A percentile compares a stretch with the other conserved stretches of the same genome.
phyloP scores from a whole-genome alignment of 306 rosid species.

The Begonia loranthoides region DNA sequence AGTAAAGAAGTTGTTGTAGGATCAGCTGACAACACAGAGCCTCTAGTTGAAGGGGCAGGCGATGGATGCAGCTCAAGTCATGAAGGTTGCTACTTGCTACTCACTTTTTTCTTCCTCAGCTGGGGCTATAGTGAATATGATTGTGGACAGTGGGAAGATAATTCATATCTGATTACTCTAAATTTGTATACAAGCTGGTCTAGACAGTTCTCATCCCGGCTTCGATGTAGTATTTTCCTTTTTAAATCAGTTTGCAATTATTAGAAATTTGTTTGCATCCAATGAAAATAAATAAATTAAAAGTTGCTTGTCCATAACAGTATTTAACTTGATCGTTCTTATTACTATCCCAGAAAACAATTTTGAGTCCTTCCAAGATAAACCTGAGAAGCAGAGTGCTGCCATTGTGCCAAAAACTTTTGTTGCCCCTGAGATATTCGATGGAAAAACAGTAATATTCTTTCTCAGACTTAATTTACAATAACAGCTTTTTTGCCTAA shows the following conservation, averaged over 20 bases:
- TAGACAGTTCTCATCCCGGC: too few species aligned
- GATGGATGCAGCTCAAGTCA: slow-evolving; percentile 33
- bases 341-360: slow-evolving; percentile 36
- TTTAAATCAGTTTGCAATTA: too few species aligned
- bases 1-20: slow-evolving; percentile 28
- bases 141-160: too few species aligned
- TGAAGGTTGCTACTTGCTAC: slow-evolving; percentile 26
- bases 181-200: too few species aligned
- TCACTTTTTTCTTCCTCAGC: neutral
- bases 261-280: too few species aligned
- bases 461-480: neutral
- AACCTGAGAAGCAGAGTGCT: slow-evolving; percentile 31
- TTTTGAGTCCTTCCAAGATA: slow-evolving; percentile 23
- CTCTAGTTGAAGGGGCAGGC: slow-evolving; percentile 31
- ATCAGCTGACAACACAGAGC: slow-evolving; percentile 26
- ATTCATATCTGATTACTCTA: too few species aligned
- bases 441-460: slow-evolving; percentile 58
- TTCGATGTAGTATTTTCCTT: too few species aligned
- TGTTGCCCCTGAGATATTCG: slow-evolving; percentile 40
- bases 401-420: slow-evolving; percentile 40
- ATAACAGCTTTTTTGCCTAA: neutral
- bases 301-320: too few species aligned
- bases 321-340: neutral
- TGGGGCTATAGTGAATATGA: neutral
- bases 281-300: too few species aligned